phyloP scores from a whole-genome alignment of 352 stramenopile species.

The Phytophthora quininea region DNA sequence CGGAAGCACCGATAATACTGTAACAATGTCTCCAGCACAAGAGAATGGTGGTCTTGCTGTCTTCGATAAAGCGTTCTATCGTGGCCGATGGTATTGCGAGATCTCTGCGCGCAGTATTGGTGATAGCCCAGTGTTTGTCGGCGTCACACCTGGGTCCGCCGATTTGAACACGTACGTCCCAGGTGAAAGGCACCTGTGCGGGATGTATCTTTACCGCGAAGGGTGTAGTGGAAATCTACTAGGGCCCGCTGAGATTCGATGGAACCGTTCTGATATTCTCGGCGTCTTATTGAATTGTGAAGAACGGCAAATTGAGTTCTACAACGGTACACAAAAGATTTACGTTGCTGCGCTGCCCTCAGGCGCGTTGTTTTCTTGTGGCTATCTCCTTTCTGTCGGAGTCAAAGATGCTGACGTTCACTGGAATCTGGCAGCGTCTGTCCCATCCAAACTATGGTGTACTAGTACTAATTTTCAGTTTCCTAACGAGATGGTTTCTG shows the following conservation, averaged over 20 bases:
- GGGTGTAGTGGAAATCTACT: conserved; percentile 17
- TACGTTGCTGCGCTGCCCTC: conserved; percentile 36
- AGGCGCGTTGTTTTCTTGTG: conserved; percentile 22
- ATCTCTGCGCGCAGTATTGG: conserved; percentile 57
- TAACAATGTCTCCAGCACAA: background rate
- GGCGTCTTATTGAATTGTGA: conserved; percentile 73
- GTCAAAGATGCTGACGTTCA: conserved; percentile 62
- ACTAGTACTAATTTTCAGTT: conserved; percentile 59
- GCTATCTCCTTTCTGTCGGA: conserved; percentile 64
- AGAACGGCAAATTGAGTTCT: conserved; percentile 71
- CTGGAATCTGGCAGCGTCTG: conserved; percentile 62
- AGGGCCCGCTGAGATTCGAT: conserved; percentile 32
- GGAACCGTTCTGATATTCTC: conserved; percentile 42
- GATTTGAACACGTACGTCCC: conserved; percentile 63
- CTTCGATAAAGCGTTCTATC: conserved; percentile 63
- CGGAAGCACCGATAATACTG: conserved; percentile 9
- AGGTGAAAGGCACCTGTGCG: conserved; percentile 24
- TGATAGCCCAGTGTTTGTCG: conserved; percentile 74
- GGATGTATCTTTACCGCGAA: conserved; percentile 53
- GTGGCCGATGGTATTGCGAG: conserved; percentile 86
- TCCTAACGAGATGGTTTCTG: conserved; percentile 59
- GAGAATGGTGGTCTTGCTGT: conserved; percentile 59
- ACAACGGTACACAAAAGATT: conserved; percentile 40
- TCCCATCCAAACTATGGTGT: conserved; percentile 73
- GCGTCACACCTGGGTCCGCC: conserved; percentile 50